A percentile compares a stretch with the other conserved stretches of the same genome.
phyloP scores from a whole-genome alignment of 2,329 filamentous ascomycete genomes.

The Penicillium thymicola region DNA sequence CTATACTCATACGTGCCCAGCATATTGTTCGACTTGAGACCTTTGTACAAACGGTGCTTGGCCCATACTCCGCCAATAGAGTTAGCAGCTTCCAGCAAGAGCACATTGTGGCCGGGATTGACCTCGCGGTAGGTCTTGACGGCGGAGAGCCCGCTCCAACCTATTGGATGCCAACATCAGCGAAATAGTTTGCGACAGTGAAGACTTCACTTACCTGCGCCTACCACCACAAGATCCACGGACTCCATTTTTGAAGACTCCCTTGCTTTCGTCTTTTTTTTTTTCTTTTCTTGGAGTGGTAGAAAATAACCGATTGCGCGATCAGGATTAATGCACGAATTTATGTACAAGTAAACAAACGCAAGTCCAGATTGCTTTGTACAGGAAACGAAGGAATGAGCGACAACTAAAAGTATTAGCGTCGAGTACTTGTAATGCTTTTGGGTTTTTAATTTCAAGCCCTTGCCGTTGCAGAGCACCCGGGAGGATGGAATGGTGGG shows the following conservation, averaged over 20 bases:
- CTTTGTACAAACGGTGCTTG: slow-evolving; percentile 61
- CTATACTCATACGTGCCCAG: slow-evolving; percentile 69
- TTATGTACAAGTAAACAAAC: slow-evolving; percentile 7
- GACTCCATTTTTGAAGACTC: slow-evolving; percentile 21
- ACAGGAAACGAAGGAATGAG: neutral
- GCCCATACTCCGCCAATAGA: slow-evolving; percentile 69
- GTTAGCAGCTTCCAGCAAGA: slow-evolving; percentile 56
- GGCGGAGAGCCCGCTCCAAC: slow-evolving; percentile 57
- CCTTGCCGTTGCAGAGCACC: neutral
- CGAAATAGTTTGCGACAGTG: slow-evolving; percentile 33
- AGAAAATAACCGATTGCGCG: neutral
- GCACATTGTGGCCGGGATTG: slow-evolving; percentile 55
- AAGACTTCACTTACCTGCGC: slow-evolving; percentile 22
- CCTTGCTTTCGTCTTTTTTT: neutral
- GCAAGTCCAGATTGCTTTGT: neutral
- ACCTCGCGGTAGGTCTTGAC: slow-evolving; percentile 61
- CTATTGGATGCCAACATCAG: slow-evolving; percentile 39
- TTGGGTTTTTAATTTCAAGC: neutral
- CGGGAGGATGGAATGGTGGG: neutral
- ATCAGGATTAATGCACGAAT: neutral
- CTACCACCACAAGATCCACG: slow-evolving; percentile 31
- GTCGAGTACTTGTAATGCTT: neutral
- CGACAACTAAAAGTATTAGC: neutral
- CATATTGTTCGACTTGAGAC: slow-evolving; percentile 71
- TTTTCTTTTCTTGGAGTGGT: neutral